Evolutionary conservation across 2,329 filamentous ascomycete species (phyloP).

Genomic region (Trichophyton simii): DNA sequence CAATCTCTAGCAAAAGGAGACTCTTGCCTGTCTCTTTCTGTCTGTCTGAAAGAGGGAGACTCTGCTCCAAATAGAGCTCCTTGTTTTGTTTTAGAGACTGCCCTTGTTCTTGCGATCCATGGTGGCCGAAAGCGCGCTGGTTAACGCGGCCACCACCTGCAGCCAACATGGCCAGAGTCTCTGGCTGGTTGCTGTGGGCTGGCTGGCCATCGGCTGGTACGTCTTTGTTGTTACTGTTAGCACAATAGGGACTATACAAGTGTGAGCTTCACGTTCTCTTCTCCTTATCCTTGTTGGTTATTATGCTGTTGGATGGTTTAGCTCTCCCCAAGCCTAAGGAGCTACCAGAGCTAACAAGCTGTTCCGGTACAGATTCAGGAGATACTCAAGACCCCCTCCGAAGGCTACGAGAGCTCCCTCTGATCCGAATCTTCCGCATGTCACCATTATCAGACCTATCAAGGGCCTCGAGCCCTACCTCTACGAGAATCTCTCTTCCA

Average conservation of each 20-base stretch:
- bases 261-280: conserved; percentile 35
- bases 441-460: conserved; percentile 85
- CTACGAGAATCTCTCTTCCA: conserved; percentile 83
- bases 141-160: conserved; percentile 5
- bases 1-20: not conserved
- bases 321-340: not conserved
- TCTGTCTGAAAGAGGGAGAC: not conserved
- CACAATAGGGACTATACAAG: conserved; percentile 45
- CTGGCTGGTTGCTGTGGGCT: conserved; percentile 33
- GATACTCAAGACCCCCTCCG: conserved; percentile 38
- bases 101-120: not conserved
- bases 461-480: conserved; percentile 84
- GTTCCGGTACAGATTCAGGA: conserved; percentile 37
- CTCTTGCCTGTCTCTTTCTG: not conserved
- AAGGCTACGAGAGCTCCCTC: conserved; percentile 28
- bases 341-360: not conserved
- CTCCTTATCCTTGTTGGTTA: not conserved
- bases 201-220: conserved; percentile 44
- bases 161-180: conserved; percentile 10
- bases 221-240: conserved; percentile 44
- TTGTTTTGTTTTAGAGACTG: not conserved
- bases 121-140: conserved; percentile 2
- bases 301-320: not conserved
- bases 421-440: conserved; percentile 51
- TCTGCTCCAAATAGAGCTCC: not conserved